Base-by-base conservation (phyloP, 495 filamentous ascomycete species). In the Aspergillus incahuasiensis region DNA sequence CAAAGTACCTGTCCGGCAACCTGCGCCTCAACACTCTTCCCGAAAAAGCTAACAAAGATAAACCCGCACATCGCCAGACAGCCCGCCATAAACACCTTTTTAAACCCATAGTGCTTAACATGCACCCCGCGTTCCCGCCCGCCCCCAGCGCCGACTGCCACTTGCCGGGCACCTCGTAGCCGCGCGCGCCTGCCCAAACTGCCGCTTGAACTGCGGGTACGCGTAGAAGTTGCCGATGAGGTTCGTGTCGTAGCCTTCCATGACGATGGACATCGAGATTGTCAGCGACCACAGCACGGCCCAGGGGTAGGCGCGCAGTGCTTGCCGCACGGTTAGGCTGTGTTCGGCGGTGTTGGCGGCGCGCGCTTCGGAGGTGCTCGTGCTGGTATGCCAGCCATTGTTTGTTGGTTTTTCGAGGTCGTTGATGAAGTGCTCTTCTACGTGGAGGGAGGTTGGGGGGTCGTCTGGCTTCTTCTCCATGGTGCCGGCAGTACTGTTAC, bases 111-210 rank as follows among this genome's bases (percentile, higher is more conserved):
- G 15, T 60, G 68, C 18, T 74, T 68, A 32, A 75, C 68, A 68
- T 68, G 39, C 59, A 60, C 3, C 65, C 68, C 16, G 58, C 62
- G 12, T 68, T 63, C 6, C 65, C 69, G 5, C 69, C 85, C 53
- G 85, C 86, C 32, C 80, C 83, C 11, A 89, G 68, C 13, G 84
- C 86, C 5, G 84, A 74, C 60, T 89, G 86, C 86, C 86, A 90
- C 18, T 44, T 35, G 11, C 28, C 45, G 9, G 45, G 45, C 1
- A 48, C 45, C 15, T 48, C 45, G 46, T 55, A 22, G 6, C 21
- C 34, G 13, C 20, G 66, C 5, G 48, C 19, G 3, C 62, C 34
- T 77, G 6, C 12, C 32, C 32, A 12, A 35, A 35, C 9, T 35
- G 32, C 6, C 12, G 12, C 63, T 55, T 81, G 72, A 86, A 88